These are phyloP conservation scores for Vaccinium myrtillus DNA, from an alignment of 148 eudicot species.

Conservation along the genomic window DNA sequence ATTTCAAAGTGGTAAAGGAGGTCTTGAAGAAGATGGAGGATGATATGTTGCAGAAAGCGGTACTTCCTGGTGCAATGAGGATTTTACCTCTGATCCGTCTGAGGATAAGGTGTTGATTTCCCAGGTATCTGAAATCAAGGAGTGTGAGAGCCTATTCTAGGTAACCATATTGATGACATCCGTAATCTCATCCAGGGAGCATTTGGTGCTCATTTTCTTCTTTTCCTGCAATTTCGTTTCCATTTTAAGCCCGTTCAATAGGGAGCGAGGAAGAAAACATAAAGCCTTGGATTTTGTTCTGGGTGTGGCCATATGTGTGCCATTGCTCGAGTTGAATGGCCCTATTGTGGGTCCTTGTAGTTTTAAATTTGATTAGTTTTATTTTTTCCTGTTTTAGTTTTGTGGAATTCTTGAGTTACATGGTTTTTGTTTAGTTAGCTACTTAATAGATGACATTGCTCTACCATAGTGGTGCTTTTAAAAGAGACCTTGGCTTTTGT, in stretches of 20 bases:
- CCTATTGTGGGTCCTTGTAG: slow-evolving; percentile 18
- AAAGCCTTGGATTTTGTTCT: slow-evolving; percentile 49
- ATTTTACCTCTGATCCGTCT: slow-evolving; percentile 37
- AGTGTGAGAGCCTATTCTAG: slow-evolving; percentile 66
- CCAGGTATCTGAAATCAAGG: slow-evolving; percentile 60
- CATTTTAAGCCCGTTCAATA: slow-evolving; percentile 23
- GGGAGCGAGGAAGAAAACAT: slow-evolving; percentile 24
- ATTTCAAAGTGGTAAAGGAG: slow-evolving; percentile 58
- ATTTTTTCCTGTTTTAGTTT: background rate
- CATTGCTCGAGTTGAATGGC: slow-evolving; percentile 26
- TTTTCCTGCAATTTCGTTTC: slow-evolving; percentile 16
- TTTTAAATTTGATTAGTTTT: slow-evolving; percentile 41
- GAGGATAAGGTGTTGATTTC: slow-evolving; percentile 57
- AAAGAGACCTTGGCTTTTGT: background rate
- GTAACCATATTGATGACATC: background rate
- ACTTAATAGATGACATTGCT: slow-evolving; percentile 18
- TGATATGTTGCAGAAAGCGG: slow-evolving; percentile 47
- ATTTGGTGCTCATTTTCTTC: slow-evolving; percentile 12
- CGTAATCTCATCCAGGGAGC: slow-evolving; percentile 18
- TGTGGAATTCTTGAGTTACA: slow-evolving; percentile 15
- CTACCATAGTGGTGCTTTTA: background rate
- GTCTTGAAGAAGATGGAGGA: slow-evolving; percentile 64
- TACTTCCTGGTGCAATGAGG: slow-evolving; percentile 46
- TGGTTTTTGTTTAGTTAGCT: slow-evolving; percentile 15
- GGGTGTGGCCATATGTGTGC: slow-evolving; percentile 32